Percentiles rank a stretch among this genome's conserved stretches.
Conservation (phyloP, 1,284 basidiomycete species). For the Violaceomyces palustris region DNA sequence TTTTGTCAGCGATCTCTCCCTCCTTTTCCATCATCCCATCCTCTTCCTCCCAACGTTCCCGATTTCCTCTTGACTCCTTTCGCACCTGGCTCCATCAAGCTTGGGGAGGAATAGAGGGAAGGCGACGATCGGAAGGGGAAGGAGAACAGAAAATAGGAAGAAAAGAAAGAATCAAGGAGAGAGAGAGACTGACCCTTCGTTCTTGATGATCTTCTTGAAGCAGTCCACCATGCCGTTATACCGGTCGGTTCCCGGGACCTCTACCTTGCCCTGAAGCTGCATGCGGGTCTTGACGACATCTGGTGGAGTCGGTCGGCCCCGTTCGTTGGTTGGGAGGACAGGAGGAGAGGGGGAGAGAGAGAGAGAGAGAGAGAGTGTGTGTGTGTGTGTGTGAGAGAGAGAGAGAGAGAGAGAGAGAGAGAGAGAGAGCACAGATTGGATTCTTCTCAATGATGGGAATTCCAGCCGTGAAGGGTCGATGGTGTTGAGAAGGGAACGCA, state of each 20-base stretch:
- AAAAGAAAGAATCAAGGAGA: background rate
- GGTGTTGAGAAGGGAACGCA: slow-evolving; percentile 58
- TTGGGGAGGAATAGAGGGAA: too few relatives aligned
- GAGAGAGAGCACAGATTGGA: too few relatives aligned
- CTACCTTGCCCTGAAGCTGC: slow-evolving; percentile 80
- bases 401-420: too few relatives aligned
- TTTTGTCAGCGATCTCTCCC: too few relatives aligned
- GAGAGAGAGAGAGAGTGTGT: too few relatives aligned
- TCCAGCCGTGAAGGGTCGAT: background rate
- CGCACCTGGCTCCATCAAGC: too few relatives aligned
- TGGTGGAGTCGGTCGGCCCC: background rate
- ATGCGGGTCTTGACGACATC: slow-evolving; percentile 82
- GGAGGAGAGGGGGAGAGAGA: background rate
- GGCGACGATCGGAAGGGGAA: slow-evolving; percentile 27
- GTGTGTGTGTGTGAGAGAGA: too few relatives aligned
- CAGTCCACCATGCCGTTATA: slow-evolving; percentile 70
- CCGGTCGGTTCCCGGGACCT: slow-evolving; percentile 56
- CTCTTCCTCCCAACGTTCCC: too few relatives aligned
- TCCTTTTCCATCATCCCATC: too few relatives aligned
- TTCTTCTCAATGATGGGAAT: background rate
- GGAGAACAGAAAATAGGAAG: slow-evolving; percentile 3
- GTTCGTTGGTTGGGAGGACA: background rate
- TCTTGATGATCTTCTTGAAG: slow-evolving; percentile 68
- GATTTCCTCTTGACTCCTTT: too few relatives aligned
- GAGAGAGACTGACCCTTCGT: slow-evolving; percentile 69